Base-by-base conservation (phyloP, 139 green algal species). In the Chlorella sp. region DNA sequence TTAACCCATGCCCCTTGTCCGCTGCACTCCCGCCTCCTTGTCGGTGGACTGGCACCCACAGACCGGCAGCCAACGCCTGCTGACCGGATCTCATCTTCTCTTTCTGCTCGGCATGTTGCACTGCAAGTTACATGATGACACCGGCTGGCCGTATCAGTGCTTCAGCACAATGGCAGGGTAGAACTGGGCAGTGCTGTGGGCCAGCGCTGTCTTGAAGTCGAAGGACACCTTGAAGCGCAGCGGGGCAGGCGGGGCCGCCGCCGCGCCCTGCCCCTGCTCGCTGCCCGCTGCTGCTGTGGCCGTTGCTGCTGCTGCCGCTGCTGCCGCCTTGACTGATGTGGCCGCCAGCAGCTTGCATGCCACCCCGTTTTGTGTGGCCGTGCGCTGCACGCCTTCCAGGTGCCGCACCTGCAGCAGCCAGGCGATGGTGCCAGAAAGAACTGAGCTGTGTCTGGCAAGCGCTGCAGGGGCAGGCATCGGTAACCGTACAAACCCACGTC, bases 311-410 rank as follows among this genome's bases (percentile, higher is more conserved):
- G 86, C 69, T 14, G 68, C 48, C 0, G 36, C 82, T 16, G 75
- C 40, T 22, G 76, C 82, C n/a, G 64, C 64, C 4, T 28, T 32
- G 15, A 39, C 88, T 21, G 60, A 32, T 0, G 88, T 88, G 16
- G 42, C 60, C 2, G 83, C 39, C 84, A 92, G 77, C 71, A 92
- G 85, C 81, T 90, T 90, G 32, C 32, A 12, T 3, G 86, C 89
- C 39, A 92, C 60, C 60, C 34, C 39, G 39, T 92, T 92, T 60
- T 92, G 89, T 22, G 37, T 80, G 34, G 89, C 89, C 0, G 79
- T 69, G 19, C 89, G 86, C 53, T 69, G 57, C 57, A 92, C 14
- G 9, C 76, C 75, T 48, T 82, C 28, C 30, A 92, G 53, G 60
- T 92, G 89, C 48, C 57, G 77, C 69, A 73, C 86, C 87, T 90